phyloP scores from a whole-genome alignment of 23 red algal genomes.

The Gracilaria vermiculophylla region DNA sequence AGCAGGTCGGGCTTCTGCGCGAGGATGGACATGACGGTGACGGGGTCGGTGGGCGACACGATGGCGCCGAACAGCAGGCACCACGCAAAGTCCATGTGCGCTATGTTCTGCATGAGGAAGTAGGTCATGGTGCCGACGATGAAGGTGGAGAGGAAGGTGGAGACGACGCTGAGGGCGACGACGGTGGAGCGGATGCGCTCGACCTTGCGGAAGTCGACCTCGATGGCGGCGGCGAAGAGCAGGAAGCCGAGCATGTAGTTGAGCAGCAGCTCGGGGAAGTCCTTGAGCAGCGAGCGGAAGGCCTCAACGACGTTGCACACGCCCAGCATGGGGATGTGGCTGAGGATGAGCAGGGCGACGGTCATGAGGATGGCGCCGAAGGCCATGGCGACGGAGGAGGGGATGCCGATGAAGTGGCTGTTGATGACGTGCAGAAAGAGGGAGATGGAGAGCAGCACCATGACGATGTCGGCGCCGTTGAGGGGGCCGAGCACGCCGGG shows the following conservation, averaged over 20 bases:
- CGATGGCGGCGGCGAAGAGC: conserved; percentile 91
- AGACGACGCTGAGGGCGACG: conserved; percentile 60
- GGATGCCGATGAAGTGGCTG: conserved; percentile 69
- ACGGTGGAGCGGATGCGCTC: conserved; percentile 83
- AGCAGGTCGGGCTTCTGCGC: conserved; percentile 79
- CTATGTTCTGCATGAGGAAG: conserved; percentile 59
- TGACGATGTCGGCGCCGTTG: conserved; percentile 63
- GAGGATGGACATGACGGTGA: conserved; percentile 91
- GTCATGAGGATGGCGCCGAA: conserved; percentile 73
- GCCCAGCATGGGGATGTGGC: conserved; percentile 51
- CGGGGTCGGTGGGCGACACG: conserved; percentile 97
- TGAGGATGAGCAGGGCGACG: conserved; percentile 60
- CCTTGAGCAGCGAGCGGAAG: conserved; percentile 64
- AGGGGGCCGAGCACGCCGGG: conserved; percentile 28
- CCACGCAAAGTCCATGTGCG: conserved; percentile 81
- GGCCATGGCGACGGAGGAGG: conserved; percentile 71
- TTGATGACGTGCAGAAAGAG: conserved; percentile 68
- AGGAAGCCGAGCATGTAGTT: conserved; percentile 95
- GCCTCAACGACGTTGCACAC: conserved; percentile 44
- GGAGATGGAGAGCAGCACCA: conserved; percentile 72
- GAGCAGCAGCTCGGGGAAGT: conserved; percentile 89
- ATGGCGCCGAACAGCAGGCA: conserved; percentile 95
- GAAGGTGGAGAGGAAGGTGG: conserved; percentile 69
- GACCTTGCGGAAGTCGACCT: conserved; percentile 89
- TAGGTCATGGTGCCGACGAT: conserved; percentile 82